Percentiles rank a stretch among this genome's conserved stretches.
These are phyloP conservation scores for Aspergillus phoenicis DNA, from an alignment of 2,329 filamentous ascomycete species.

Conservation along the genomic window DNA sequence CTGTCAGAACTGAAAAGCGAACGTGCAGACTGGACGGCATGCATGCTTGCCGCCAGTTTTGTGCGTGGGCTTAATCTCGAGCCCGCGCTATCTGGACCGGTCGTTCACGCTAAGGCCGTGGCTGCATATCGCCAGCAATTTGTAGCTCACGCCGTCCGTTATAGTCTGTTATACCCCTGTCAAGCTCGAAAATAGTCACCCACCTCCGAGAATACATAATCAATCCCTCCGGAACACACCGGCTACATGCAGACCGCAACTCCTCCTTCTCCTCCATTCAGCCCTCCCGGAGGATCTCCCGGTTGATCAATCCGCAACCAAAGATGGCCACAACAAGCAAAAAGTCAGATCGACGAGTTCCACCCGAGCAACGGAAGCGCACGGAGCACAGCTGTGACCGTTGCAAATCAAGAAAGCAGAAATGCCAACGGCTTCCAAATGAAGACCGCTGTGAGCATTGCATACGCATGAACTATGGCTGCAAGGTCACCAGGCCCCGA, in stretches of 20 bases:
- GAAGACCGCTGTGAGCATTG: neutral
- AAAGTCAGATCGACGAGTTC: neutral
- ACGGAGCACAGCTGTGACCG: neutral
- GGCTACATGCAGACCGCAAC: neutral
- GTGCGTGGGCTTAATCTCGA: neutral
- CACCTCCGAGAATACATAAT: neutral
- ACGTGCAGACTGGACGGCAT: neutral
- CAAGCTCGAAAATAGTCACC: neutral
- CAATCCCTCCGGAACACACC: neutral
- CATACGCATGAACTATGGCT: neutral
- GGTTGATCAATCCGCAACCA: neutral
- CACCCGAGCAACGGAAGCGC: neutral
- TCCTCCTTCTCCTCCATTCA: neutral
- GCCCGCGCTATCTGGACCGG: neutral
- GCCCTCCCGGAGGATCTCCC: neutral
- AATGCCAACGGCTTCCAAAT: neutral
- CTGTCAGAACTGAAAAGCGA: neutral
- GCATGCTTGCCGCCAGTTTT: neutral
- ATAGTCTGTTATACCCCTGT: neutral
- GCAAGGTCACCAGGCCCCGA: neutral
- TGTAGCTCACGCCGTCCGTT: too few relatives aligned
- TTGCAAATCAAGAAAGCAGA: neutral
- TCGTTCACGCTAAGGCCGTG: neutral
- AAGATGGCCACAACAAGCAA: neutral
- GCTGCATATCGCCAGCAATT: neutral